Percentiles rank a stretch among this genome's conserved stretches.
These are phyloP conservation scores for Xerocomellus chrysenteron DNA, from an alignment of 768 basidiomycete species.

Conservation along the genomic window DNA sequence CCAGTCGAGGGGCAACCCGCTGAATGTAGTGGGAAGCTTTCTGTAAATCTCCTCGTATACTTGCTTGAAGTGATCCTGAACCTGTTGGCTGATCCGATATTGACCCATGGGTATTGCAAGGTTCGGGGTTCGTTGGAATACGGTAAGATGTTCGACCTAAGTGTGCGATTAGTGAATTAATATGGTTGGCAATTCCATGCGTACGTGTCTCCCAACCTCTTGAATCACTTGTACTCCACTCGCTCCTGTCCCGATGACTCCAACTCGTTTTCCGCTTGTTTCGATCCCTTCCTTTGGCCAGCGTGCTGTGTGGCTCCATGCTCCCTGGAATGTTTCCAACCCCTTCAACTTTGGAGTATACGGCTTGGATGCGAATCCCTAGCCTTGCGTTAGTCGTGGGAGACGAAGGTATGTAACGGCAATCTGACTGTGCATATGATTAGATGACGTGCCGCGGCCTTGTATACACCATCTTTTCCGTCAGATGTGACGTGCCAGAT, in stretches of 20 bases:
- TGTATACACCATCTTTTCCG: constrained; percentile 11
- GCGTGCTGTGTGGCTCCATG: constrained; percentile 8
- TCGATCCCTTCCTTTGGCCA: constrained; percentile 19
- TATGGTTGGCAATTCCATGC: neutral
- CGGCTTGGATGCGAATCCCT: constrained; percentile 13
- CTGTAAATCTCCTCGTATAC: constrained; percentile 5
- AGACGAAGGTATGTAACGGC: neutral
- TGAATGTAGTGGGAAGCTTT: constrained; percentile 4
- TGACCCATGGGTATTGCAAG: constrained; percentile 14
- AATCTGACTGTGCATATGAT: constrained; percentile 14
- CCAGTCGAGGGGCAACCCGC: neutral
- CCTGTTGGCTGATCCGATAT: constrained; percentile 3
- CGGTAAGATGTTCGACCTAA: constrained; percentile 7
- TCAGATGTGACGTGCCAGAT: constrained; percentile 3
- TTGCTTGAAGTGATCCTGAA: constrained; percentile 14
- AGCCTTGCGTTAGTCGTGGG: neutral
- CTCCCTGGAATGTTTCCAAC: constrained; percentile 7
- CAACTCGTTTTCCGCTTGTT: constrained; percentile 11
- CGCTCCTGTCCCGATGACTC: constrained; percentile 17
- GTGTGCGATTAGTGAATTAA: neutral
- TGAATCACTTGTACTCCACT: constrained; percentile 16
- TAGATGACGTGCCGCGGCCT: constrained; percentile 9
- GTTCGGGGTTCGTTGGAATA: constrained; percentile 20
- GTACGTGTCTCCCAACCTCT: constrained; percentile 13
- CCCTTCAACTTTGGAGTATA: constrained; percentile 12